Evolutionary conservation across 2,329 filamentous ascomycete genomes (phyloP).

Genomic region (Pseudogymnoascus sp.): DNA sequence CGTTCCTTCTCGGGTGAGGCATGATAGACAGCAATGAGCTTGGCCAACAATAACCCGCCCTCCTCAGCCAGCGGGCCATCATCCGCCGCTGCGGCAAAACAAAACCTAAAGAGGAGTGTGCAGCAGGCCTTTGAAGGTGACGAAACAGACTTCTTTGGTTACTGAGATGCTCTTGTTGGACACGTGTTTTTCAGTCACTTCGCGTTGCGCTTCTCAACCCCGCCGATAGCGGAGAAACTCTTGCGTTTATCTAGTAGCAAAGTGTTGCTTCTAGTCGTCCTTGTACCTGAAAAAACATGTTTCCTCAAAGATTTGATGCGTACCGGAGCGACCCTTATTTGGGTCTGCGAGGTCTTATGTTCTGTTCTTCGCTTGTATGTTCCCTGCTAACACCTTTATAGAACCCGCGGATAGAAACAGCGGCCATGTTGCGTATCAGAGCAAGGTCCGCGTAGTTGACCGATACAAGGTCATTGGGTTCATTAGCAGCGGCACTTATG

Average conservation of each 20-base stretch:
- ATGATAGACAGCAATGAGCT: slow-evolving; percentile 12
- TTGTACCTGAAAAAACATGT: slow-evolving; percentile 22
- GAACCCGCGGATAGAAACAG: slow-evolving; percentile 46
- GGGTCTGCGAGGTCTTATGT: slow-evolving; percentile 20
- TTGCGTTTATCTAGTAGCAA: slow-evolving; percentile 10
- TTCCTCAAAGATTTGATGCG: slow-evolving; percentile 22
- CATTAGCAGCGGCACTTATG: slow-evolving; percentile 97
- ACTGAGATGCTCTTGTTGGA: slow-evolving; percentile 17
- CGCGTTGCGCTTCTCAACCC: not conserved
- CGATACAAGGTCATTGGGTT: slow-evolving; percentile 96
- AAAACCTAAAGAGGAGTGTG: slow-evolving; percentile 49
- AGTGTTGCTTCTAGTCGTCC: slow-evolving; percentile 10
- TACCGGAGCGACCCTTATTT: slow-evolving; percentile 17
- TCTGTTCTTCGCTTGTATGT: slow-evolving; percentile 22
- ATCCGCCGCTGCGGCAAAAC: slow-evolving; percentile 29
- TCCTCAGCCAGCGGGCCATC: slow-evolving; percentile 27
- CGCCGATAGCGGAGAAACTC: not conserved
- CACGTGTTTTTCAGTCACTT: slow-evolving; percentile 3
- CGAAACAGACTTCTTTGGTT: slow-evolving; percentile 10
- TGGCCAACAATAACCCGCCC: slow-evolving; percentile 27
- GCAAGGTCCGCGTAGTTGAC: slow-evolving; percentile 83
- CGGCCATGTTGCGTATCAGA: slow-evolving; percentile 48
- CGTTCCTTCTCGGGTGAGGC: not conserved
- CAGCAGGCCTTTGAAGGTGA: slow-evolving; percentile 55
- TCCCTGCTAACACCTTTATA: slow-evolving; percentile 35